These are phyloP conservation scores for Bromus sterilis DNA, from an alignment of 176 grass and related monocot species.

Conservation along the genomic window DNA sequence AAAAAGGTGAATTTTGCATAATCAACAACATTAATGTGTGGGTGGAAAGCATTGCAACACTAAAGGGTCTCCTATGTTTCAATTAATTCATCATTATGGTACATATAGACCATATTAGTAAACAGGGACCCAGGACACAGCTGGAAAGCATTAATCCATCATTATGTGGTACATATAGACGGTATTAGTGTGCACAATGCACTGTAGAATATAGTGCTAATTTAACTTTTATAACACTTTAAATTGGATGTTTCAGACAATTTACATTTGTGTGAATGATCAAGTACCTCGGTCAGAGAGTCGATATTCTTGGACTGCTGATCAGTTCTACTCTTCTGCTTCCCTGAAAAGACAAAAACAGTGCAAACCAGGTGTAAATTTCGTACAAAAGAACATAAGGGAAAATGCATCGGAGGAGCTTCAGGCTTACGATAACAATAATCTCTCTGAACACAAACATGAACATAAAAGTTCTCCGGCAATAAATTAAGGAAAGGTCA, in stretches of 20 bases:
- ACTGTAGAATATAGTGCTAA: neutral
- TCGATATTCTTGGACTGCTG: conserved; percentile 50
- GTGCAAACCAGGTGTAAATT: neutral
- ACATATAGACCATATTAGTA: neutral
- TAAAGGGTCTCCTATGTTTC: neutral
- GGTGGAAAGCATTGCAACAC: neutral
- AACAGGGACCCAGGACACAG: conserved; percentile 2
- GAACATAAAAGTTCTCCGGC: no score
- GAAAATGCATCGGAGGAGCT: neutral
- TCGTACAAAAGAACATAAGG: neutral
- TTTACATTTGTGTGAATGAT: neutral
- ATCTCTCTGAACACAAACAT: neutral
- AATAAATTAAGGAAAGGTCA: neutral
- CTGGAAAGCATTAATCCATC: neutral
- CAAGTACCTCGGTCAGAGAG: conserved; percentile 54
- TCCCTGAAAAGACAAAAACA: conserved; percentile 46
- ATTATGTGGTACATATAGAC: neutral
- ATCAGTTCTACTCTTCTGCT: conserved; percentile 57
- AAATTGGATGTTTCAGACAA: neutral
- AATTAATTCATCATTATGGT: neutral
- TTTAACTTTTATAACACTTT: neutral
- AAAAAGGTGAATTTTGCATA: neutral
- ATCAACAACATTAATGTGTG: neutral
- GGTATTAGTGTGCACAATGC: neutral
- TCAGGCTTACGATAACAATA: neutral